These are phyloP conservation scores for Cryphonectria parasitica DNA, from an alignment of 2,329 filamentous ascomycete genomes.

Conservation along the genomic window DNA sequence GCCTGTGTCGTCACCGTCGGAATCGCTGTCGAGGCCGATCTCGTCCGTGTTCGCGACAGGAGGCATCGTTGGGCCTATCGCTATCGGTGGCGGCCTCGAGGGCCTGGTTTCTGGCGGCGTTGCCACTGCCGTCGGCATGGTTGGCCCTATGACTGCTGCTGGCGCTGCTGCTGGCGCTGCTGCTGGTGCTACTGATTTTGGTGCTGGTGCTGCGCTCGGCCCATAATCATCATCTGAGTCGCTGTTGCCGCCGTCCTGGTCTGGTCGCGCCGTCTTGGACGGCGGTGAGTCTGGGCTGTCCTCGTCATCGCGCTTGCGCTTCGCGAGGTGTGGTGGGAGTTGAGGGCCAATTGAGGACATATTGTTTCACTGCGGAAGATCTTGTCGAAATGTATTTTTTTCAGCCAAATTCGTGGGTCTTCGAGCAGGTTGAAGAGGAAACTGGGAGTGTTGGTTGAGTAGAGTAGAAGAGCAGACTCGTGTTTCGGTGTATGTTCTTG, in stretches of 20 bases:
- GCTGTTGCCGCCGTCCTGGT: slow-evolving; percentile 46
- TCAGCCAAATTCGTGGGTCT: not conserved
- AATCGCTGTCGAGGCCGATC: slow-evolving; percentile 42
- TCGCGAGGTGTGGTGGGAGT: slow-evolving; percentile 68
- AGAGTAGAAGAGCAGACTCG: not conserved
- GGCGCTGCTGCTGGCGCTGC: not conserved
- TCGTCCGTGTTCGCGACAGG: slow-evolving; percentile 40
- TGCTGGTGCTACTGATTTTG: slow-evolving; percentile 8
- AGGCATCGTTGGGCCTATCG: slow-evolving; percentile 36
- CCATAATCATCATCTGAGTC: slow-evolving; percentile 49
- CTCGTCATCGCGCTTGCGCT: slow-evolving; percentile 62
- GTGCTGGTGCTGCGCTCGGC: slow-evolving; percentile 38
- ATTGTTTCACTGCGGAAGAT: slow-evolving; percentile 19
- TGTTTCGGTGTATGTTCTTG: not conserved
- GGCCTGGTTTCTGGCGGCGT: not conserved
- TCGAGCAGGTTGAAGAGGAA: not conserved
- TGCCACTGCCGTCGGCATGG: not conserved
- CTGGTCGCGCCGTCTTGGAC: slow-evolving; percentile 53
- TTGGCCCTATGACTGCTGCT: not conserved
- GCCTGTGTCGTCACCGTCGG: slow-evolving; percentile 39
- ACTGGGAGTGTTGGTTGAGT: not conserved
- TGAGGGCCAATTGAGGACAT: slow-evolving; percentile 75
- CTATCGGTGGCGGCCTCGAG: slow-evolving; percentile 34
- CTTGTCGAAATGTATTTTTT: not conserved
- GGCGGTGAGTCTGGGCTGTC: slow-evolving; percentile 46